Base-by-base conservation (phyloP, 441 rosid genomes). In the Bruguiera hainesii region DNA sequence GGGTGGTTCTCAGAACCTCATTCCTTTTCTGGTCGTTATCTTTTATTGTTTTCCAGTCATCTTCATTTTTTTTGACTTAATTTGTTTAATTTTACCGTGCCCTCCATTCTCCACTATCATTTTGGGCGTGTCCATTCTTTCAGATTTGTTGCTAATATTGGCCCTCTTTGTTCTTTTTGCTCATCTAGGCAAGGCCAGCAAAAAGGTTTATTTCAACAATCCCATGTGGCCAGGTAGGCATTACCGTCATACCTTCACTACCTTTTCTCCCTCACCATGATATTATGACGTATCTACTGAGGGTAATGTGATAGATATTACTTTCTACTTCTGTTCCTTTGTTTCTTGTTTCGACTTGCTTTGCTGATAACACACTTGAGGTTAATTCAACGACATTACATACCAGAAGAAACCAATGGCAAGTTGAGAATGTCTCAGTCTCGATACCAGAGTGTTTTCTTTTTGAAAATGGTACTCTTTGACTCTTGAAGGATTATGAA, bases 221-320 rank as follows among this genome's bases (percentile, higher is more conserved):
- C 98, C 98, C 64, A 92, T 95, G 98, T 92, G 99, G 98, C 93
- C 98, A 19, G 99, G 98, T 95, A 77, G 58, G 75, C 20, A 16
- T 72, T 69, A 31, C 63, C 63, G 71, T 69, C 37, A 31, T 29
- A 46, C 37, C 37, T 33, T 2, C 7, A 5, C 21, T 13, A 33
- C 10, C 37, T 7, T 1, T 33, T 33, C 37, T 33, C 37, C 37
- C 37, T 33, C 9, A 0, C 9, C 9, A 7, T 33, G 37, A 33
- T 33, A 33, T 33, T 33, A 33, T 33, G 37, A 7, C 2, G 37
- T 33, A 33, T 33, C 9, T 33, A 33, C 10, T 33, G 7, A 33
- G 37, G 7, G 9, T 33, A 33, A 33, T 33, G 9, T 1, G 37
- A 33, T 1, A 33, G 37, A 33, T 7, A 33, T 7, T 33, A 33